Conservation (phyloP, 805 yeast genomes). For the Lipomyces mesembrius region DNA sequence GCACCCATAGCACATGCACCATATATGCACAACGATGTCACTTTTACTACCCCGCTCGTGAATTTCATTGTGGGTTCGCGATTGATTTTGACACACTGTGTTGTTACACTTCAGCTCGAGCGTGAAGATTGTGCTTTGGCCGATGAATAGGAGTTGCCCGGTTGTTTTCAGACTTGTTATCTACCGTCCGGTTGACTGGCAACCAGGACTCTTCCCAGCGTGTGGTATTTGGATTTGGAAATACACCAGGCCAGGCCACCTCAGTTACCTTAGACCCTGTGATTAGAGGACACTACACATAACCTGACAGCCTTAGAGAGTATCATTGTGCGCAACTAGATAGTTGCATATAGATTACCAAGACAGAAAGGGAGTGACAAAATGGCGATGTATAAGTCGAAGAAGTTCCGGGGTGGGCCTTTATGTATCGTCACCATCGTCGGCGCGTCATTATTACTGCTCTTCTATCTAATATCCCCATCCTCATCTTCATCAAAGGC, state of each 20-base stretch:
- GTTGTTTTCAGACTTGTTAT: not conserved
- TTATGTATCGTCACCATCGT: constrained; percentile 12
- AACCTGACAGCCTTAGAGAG: not conserved
- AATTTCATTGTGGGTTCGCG: no score
- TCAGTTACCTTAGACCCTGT: not conserved
- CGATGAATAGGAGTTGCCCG: not conserved
- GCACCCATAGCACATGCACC: not conserved
- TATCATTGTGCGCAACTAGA: not conserved
- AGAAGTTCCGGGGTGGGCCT: constrained; percentile 19
- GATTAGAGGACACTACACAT: not conserved
- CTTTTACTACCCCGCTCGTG: not conserved
- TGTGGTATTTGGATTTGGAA: not conserved
- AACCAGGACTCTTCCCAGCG: not conserved
- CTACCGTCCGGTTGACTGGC: not conserved
- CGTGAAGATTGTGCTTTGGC: not conserved
- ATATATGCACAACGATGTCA: not conserved
- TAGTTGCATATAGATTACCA: not conserved
- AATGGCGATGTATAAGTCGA: constrained; percentile 19
- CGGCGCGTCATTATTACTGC: constrained; percentile 12
- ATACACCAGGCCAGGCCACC: not conserved
- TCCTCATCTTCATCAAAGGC: constrained; percentile 11
- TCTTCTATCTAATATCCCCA: constrained; percentile 22
- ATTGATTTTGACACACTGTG: no score
- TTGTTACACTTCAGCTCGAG: not conserved
- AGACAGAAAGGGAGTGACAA: not conserved